Conservation (phyloP, 495 filamentous ascomycete genomes). For the Trichoderma reesei region DNA sequence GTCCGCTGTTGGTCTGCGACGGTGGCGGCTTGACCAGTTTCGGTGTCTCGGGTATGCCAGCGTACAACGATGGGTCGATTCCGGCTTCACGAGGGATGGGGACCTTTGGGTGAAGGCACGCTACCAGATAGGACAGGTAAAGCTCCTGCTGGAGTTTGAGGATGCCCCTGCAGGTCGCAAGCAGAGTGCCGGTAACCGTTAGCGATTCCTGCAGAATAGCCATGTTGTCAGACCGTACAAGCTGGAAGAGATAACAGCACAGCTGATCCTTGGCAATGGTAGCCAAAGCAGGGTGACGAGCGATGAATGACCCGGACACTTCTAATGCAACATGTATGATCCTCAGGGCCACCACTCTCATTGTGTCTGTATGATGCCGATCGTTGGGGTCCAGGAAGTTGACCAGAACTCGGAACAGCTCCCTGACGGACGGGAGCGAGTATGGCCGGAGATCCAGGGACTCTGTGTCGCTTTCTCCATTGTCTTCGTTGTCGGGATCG, state of each 20-base stretch:
- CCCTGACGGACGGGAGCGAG: conserved; percentile 83
- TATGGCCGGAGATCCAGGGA: conserved; percentile 69
- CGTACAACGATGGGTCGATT: conserved; percentile 85
- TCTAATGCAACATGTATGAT: conserved; percentile 98
- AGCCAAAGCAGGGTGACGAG: conserved; percentile 82
- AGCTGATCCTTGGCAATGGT: conserved; percentile 85
- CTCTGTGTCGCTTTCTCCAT: conserved; percentile 26
- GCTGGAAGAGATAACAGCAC: conserved; percentile 90
- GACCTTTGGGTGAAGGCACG: conserved; percentile 83
- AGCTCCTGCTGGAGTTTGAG: conserved; percentile 96
- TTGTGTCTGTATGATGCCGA: conserved; percentile 80
- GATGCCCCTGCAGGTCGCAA: conserved; percentile 85
- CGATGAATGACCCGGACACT: conserved; percentile 91
- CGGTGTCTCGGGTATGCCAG: conserved; percentile 84
- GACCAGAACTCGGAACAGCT: conserved; percentile 90
- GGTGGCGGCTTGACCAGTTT: conserved; percentile 75
- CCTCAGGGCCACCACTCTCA: conserved; percentile 92
- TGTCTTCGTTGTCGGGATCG: background rate
- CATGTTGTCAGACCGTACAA: conserved; percentile 93
- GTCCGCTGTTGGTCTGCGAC: conserved; percentile 67
- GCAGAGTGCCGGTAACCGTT: conserved; percentile 79
- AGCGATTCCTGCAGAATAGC: conserved; percentile 84
- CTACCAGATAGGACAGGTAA: conserved; percentile 87
- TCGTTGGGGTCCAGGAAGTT: conserved; percentile 91
- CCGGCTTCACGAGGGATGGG: conserved; percentile 85